phyloP scores from a whole-genome alignment of 2,329 filamentous ascomycete species.

The Neopestalotiopsis sp. region DNA sequence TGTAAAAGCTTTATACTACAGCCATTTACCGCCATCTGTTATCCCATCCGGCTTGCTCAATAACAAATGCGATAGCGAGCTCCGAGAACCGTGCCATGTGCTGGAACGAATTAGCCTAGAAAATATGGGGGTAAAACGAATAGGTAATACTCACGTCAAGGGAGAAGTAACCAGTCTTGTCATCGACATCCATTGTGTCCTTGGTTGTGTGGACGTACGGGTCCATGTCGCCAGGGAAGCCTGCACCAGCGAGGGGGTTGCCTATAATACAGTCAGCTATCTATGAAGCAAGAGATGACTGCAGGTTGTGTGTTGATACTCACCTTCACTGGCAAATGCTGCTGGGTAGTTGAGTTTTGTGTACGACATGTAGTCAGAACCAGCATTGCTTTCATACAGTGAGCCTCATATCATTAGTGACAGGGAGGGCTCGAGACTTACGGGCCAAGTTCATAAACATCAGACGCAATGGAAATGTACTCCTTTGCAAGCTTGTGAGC shows the following conservation, averaged over 20 bases:
- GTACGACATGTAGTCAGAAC: conserved; percentile 49
- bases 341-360: conserved; percentile 45
- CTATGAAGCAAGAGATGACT: too few species aligned
- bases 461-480: conserved; percentile 42
- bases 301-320: too few species aligned
- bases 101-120: conserved; percentile 28
- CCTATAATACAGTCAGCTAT: too few species aligned
- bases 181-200: conserved; percentile 45
- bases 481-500: conserved; percentile 39
- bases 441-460: conserved; percentile 38
- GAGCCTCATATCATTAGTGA: not conserved
- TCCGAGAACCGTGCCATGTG: conserved; percentile 48
- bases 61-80: conserved; percentile 44
- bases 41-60: conserved; percentile 47
- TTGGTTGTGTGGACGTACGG: conserved; percentile 43
- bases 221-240: conserved; percentile 41
- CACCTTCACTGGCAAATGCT: conserved; percentile 44
- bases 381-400: conserved; percentile 34
- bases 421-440: conserved; percentile 22
- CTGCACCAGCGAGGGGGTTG: conserved; percentile 36
- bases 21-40: conserved; percentile 41
- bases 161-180: conserved; percentile 44
- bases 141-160: conserved; percentile 36
- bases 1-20: not conserved
- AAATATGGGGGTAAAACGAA: not conserved